Base-by-base conservation (phyloP, 148 eudicot genomes). In the Pharnaceum exiguum region DNA sequence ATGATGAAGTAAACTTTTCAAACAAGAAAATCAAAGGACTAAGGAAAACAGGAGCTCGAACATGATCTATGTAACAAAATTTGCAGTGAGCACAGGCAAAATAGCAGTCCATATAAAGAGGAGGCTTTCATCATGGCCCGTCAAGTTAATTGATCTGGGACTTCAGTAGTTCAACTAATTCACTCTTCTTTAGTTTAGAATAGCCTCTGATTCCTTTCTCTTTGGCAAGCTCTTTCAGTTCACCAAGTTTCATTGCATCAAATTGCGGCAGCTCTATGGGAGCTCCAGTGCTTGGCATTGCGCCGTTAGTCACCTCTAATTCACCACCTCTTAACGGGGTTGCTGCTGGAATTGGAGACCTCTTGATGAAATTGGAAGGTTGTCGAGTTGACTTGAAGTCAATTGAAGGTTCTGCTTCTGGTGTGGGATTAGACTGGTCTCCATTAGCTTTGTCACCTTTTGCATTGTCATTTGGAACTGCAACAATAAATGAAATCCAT, bases 131-230 rank as follows among this genome's bases (percentile, higher is more conserved):
- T n/a, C n/a, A n/a, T n/a, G n/a, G n/a, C n/a, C n/a, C n/a, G n/a
- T n/a, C n/a, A n/a, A n/a, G n/a, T n/a, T n/a, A n/a, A 32, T 39
- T 40, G 18, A 38, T 18, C 33, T 39, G n/a, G 53, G 59, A 30
- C 44, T 42, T 69, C 11, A 86, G 63, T 40, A 80, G 63, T 55
- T 78, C 67, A 16, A 82, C 45, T 3, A 82, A 78, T 57, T 79
- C 86, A 51, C 67, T 67, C 60, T 82, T 82, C 72, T 75, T 86
- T 59, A 82, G 52, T 68, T 80, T 86, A 10, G 89, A 79, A 63
- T 82, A 86, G 31, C 84, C 94, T 69, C 51, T 77, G 22, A 82
- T 31, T 68, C 86, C 82, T 65, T 69, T 71, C 37, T 71, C 72
- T 71, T 82, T 82, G 25, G 85, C 94, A 11, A 78, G 46, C 27